Base-by-base conservation (phyloP, 2,329 filamentous ascomycete species). In the Xylaria sp. region DNA sequence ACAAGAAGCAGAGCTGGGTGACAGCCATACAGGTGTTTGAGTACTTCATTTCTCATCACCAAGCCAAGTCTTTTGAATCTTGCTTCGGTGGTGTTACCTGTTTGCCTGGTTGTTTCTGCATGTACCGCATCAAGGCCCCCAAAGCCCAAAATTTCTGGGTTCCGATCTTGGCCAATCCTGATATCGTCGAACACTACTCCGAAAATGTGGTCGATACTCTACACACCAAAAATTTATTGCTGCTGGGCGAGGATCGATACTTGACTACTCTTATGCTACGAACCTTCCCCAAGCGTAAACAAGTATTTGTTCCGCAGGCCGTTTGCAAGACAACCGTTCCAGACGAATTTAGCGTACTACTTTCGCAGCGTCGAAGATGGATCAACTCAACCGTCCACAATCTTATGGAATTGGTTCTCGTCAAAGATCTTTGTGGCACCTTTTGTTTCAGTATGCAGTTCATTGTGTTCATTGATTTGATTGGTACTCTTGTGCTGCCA, bases 361-460 rank as follows among this genome's bases (percentile, higher is more conserved):
- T 99, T 39, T 98, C 95, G 34, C 96, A 99, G 82, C 91, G 96
- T 77, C 92, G 96, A 81, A 90, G 96, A 81, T 99, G 96, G 96
- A 99, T 99, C 83, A 99, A 99, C 88, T 97, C 94, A 80, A 99
- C 96, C 4, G 92, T 99, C 59, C 96, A 99, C 86, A 99, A 99
- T 79, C 85, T 99, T 54, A 98, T 99, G 93, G 96, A 99, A 82
- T 89, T 99, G 69, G 90, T 98, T 62, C 88, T 99, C 41, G 97
- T 99, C 54, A 90, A 94, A 73, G 96, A 99, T 84, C 88, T 99
- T 18, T 99, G 96, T 79, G 96, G 96, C 73, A 99, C 96, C 2
- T 99, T 99, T 85, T 99, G 97, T 86, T 99, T 99, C 86, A 97
- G 94, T 81, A 99, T 99, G 96, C 96, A 99, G 82, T 99, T 99